Conservation (phyloP, 2,329 filamentous ascomycete genomes). For the Nigrograna mackinnonii region DNA sequence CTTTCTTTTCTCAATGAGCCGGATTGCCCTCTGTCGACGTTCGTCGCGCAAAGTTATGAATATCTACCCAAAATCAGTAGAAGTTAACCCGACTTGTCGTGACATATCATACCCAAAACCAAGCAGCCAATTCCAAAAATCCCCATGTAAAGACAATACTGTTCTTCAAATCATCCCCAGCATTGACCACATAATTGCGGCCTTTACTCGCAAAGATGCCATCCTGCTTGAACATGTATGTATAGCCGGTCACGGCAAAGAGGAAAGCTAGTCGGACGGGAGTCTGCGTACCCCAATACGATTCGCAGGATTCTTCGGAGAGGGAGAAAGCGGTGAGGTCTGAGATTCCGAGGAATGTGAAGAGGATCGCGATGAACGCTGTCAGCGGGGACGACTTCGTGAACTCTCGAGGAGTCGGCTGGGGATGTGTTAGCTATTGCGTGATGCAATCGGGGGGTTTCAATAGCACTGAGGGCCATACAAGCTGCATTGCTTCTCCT, state of each 20-base stretch:
- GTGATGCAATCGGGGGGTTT: background rate
- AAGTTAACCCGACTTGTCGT: background rate
- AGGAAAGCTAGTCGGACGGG: conserved; percentile 69
- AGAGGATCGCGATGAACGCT: conserved; percentile 68
- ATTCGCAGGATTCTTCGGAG: conserved; percentile 44
- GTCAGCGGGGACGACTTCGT: conserved; percentile 70
- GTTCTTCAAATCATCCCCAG: conserved; percentile 74
- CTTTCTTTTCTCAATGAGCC: conserved; percentile 35
- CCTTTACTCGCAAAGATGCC: conserved; percentile 47
- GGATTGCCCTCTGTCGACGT: conserved; percentile 29
- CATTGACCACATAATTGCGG: conserved; percentile 24
- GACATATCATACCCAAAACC: conserved; percentile 73
- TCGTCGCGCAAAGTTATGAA: conserved; percentile 42
- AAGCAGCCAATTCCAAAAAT: conserved; percentile 80
- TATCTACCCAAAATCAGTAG: conserved; percentile 20
- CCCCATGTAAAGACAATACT: conserved; percentile 82
- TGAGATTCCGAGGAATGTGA: conserved; percentile 60
- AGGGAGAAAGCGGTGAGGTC: conserved; percentile 53
- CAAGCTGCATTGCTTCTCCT: conserved; percentile 82
- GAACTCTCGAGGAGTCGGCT: conserved; percentile 71
- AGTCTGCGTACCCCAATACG: conserved; percentile 56
- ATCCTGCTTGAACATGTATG: conserved; percentile 63
- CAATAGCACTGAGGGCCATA: too few relatives aligned
- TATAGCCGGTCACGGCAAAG: conserved; percentile 65
- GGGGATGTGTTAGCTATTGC: conserved; percentile 2